Evolutionary conservation across 2,329 filamentous ascomycete genomes (phyloP), one percentile per base, ranked within the genome.

Genomic region (Aciculosporium take): DNA sequence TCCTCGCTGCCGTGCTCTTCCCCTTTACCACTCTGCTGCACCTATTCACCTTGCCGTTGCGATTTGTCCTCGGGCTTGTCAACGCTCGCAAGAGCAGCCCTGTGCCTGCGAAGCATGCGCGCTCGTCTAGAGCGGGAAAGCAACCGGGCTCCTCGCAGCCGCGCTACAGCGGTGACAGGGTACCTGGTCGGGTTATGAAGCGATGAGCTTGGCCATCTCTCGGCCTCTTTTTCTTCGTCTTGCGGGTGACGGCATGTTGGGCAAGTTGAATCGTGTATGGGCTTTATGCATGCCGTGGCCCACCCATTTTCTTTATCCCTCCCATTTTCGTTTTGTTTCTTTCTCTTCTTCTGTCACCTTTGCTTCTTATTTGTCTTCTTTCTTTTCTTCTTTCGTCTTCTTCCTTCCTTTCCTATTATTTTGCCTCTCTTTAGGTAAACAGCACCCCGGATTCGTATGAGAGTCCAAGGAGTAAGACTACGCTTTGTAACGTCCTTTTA

Each of bases 1-100:
- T 58, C 13, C 49, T 61, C 9, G 51, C 55, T 8, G 35, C 63
- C 0, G 39, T 61, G 7, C 51, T 66, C 17, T 50, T 70, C n/a
- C 69, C 69, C 0, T 54, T 71, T 23, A 61, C 62, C 17, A 55
- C 61, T 0, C 42, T 61, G 3, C 35, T 67, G 8, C 56, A 58
- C 13, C 50, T 71, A 18, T 39, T 67, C 5, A 56, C 65, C 7
- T 56, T 70, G 37, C 69, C 69, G 1, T 57, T 70, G 24, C 61
- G 58, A 27, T 61, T 60, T 2, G 44, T 62, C 12, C 54, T 62
- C 65, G 21, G 34, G 12, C 24, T 44, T 7, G 50, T 64, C 30
- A 61, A 55, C 41, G 54, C 54, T 29, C 54, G 49, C 13, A 52
- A 54, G 32, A 57, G 61, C 38, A 25, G 28, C 43, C 48, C 18